Evolutionary conservation across 1,284 basidiomycete species (phyloP).

Genomic region (Schizophyllum amplum): DNA sequence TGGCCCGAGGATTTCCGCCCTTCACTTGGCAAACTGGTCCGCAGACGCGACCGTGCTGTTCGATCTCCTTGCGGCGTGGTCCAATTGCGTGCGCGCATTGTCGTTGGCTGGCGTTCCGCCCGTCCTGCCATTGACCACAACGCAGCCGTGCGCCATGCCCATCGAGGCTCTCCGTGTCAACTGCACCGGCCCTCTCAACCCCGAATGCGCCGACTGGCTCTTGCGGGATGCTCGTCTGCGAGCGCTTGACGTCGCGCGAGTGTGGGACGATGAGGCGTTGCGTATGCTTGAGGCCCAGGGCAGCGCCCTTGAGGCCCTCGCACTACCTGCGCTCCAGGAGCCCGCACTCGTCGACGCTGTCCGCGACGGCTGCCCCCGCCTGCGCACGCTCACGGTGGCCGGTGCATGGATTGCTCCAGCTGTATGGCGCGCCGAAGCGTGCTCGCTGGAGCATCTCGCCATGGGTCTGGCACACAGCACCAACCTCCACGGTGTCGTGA

Average conservation of each 20-base stretch:
- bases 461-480: conserved; percentile 51
- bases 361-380: conserved; percentile 32
- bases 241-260: conserved; percentile 47
- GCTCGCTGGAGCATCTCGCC: conserved; percentile 42
- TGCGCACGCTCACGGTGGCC: conserved; percentile 47
- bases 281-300: conserved; percentile 42
- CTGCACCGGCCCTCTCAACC: conserved; percentile 47
- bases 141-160: conserved; percentile 34
- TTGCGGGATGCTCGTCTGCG: conserved; percentile 52
- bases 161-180: conserved; percentile 50
- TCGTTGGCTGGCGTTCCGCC: conserved; percentile 48
- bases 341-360: conserved; percentile 39
- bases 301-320: conserved; percentile 40
- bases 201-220: conserved; percentile 60
- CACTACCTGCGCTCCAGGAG: conserved; percentile 45
- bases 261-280: conserved; percentile 43
- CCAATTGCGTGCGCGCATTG: conserved; percentile 26
- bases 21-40: conserved; percentile 65
- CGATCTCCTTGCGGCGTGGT: conserved; percentile 57
- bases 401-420: conserved; percentile 34
- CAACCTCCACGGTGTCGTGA: conserved; percentile 41
- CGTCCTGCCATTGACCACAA: conserved; percentile 34
- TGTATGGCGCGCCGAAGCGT: conserved; percentile 42
- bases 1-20: conserved; percentile 45
- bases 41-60: conserved; percentile 47